These are phyloP conservation scores for Candida gorgasii DNA, from an alignment of 805 yeast species.

Conservation along the genomic window DNA sequence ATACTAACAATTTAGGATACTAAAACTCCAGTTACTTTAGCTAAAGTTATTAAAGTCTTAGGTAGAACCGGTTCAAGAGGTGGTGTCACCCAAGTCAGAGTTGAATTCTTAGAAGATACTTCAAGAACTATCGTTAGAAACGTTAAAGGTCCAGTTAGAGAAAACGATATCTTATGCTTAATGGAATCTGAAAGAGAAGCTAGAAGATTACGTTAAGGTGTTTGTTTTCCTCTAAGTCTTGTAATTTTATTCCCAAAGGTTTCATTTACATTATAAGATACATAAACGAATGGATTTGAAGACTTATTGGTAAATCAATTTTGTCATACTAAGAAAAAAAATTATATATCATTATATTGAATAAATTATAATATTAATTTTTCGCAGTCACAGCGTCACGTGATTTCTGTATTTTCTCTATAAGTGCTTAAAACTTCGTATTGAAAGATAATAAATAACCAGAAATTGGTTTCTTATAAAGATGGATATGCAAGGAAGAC, in stretches of 20 bases:
- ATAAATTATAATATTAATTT: constrained; percentile 5
- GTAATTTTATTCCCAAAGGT: constrained; percentile 10
- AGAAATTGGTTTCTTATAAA: no score
- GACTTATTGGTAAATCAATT: not conserved
- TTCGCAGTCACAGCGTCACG: constrained; percentile 13
- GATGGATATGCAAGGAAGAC: no score
- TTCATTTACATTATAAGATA: constrained; percentile 1
- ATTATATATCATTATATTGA: constrained; percentile 7
- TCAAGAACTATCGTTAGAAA: constrained; percentile 52
- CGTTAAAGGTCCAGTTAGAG: constrained; percentile 54
- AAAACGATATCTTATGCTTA: constrained; percentile 92
- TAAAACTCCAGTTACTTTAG: constrained; percentile 96
- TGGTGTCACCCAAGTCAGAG: constrained; percentile 66
- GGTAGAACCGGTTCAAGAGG: constrained; percentile 99
- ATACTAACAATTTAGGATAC: constrained; percentile 23
- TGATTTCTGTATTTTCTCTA: not conserved
- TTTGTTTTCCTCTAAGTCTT: constrained; percentile 1
- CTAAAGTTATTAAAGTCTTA: constrained; percentile 98
- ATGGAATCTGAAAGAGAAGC: constrained; percentile 99
- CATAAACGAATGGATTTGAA: not conserved
- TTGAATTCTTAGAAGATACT: constrained; percentile 48
- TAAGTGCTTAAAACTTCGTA: no score
- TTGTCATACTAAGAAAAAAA: constrained; percentile 6
- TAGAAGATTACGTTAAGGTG: constrained; percentile 78
- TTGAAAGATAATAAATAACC: no score